These are phyloP conservation scores for Termitomyces sp. DNA, from an alignment of 768 basidiomycete species.

Conservation along the genomic window DNA sequence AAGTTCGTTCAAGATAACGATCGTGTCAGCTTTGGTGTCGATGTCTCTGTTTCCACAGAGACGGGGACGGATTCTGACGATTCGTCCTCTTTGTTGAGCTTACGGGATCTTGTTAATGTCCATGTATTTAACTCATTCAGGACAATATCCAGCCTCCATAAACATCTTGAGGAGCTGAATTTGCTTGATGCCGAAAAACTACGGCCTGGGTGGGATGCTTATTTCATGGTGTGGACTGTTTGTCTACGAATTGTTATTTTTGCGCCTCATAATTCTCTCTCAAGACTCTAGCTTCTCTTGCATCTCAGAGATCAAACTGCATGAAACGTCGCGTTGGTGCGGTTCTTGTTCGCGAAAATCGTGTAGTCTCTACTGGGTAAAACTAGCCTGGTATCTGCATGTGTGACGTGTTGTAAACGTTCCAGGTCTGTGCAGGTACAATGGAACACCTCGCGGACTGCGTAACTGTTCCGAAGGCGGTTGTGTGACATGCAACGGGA, in stretches of 20 bases:
- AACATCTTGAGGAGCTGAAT: constrained; percentile 63
- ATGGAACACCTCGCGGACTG: constrained; percentile 90
- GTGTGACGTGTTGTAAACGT: background rate
- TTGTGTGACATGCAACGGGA: constrained; percentile 73
- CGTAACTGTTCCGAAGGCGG: constrained; percentile 91
- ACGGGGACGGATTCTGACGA: constrained; percentile 18
- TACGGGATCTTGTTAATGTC: constrained; percentile 53
- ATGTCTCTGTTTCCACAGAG: constrained; percentile 9
- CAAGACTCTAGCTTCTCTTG: constrained; percentile 85
- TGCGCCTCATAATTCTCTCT: background rate
- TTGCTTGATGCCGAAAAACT: constrained; percentile 69
- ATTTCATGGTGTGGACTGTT: constrained; percentile 77
- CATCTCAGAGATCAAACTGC: constrained; percentile 87
- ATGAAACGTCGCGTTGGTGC: constrained; percentile 98
- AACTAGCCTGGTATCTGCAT: constrained; percentile 9
- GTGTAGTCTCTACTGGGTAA: constrained; percentile 77
- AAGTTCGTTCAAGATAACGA: constrained; percentile 77
- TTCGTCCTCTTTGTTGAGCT: constrained; percentile 5
- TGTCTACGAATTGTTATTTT: background rate
- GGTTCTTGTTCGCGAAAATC: constrained; percentile 80
- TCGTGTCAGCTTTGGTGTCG: constrained; percentile 51
- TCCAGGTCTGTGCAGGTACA: constrained; percentile 59
- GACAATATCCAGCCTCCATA: constrained; percentile 46
- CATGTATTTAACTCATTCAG: constrained; percentile 63
- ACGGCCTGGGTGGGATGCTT: constrained; percentile 90